phyloP scores from a whole-genome alignment of 257 asterid species.

The Linderniella brevidens region DNA sequence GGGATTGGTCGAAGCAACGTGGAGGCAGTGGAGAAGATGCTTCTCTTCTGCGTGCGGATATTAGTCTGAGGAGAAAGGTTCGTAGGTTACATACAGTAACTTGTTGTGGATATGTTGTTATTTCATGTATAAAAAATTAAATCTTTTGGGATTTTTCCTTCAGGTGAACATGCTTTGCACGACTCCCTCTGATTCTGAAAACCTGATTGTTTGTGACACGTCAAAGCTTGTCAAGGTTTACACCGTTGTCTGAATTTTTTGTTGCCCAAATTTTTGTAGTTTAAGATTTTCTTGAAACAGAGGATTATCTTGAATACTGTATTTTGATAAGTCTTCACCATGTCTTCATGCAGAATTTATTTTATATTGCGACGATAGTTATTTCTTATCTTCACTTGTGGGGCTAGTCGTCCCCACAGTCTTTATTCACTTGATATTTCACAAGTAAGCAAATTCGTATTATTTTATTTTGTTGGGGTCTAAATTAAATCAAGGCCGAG shows the following conservation, averaged over 20 bases:
- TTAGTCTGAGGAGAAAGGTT: conserved; percentile 53
- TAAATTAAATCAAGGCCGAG: too few species aligned
- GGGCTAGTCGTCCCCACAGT: too few species aligned
- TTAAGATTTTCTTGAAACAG: too few species aligned
- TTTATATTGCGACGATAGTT: too few species aligned
- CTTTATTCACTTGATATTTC: too few species aligned
- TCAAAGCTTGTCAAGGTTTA: conserved; percentile 74
- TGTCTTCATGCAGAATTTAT: too few species aligned
- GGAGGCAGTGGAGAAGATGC: conserved; percentile 18
- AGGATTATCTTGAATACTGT: too few species aligned
- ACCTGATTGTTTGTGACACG: conserved; percentile 73
- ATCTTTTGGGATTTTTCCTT: not conserved
- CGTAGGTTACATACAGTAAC: conserved; percentile 8
- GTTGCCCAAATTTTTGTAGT: too few species aligned
- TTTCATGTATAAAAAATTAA: conserved; percentile 1
- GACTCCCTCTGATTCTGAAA: conserved; percentile 67
- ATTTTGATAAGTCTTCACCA: too few species aligned
- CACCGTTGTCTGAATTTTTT: conserved; percentile 22
- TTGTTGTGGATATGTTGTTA: not conserved
- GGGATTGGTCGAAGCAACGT: conserved; percentile 57
- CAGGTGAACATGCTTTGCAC: conserved; percentile 95
- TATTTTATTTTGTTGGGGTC: too few species aligned
- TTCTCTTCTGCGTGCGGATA: conserved; percentile 23
- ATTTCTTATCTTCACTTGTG: too few species aligned
- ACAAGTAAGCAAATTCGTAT: too few species aligned